Percentiles rank a stretch among this genome's conserved stretches.
These are phyloP conservation scores for Rhizopogon salebrosus DNA, from an alignment of 768 basidiomycete species.

Conservation along the genomic window DNA sequence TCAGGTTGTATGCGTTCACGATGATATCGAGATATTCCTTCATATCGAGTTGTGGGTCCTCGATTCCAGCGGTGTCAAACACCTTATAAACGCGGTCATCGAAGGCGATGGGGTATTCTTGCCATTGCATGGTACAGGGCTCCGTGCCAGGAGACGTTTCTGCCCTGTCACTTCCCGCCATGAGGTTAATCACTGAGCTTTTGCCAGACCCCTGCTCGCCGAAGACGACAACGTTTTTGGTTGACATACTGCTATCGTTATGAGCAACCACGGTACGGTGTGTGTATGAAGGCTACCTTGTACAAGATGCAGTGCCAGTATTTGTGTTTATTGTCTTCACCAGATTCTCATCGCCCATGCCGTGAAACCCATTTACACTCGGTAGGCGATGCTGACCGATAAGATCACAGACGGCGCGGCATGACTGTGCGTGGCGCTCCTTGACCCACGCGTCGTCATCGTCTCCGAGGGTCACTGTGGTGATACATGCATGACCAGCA, in stretches of 20 bases:
- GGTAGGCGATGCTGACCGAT: background rate
- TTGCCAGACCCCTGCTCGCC: constrained; percentile 35
- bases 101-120: constrained; percentile 20
- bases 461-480: background rate
- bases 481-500: constrained; percentile 12
- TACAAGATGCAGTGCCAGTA: no score
- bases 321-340: no score
- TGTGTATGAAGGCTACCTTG: no score
- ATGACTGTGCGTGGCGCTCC: constrained; percentile 5
- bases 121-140: constrained; percentile 32
- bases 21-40: no score
- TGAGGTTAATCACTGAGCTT: constrained; percentile 25
- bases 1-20: constrained; percentile 25
- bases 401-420: background rate
- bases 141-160: constrained; percentile 23
- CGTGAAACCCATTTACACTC: background rate
- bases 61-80: constrained; percentile 31
- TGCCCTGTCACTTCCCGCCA: constrained; percentile 17
- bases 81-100: constrained; percentile 14
- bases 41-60: constrained; percentile 23
- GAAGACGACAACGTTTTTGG: constrained; percentile 34
- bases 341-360: background rate
- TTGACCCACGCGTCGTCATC: background rate
- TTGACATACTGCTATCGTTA: background rate
- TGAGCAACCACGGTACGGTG: background rate